Evolutionary conservation across 176 grass and related monocot species (phyloP).

Genomic region (Musa troglodytarum): DNA sequence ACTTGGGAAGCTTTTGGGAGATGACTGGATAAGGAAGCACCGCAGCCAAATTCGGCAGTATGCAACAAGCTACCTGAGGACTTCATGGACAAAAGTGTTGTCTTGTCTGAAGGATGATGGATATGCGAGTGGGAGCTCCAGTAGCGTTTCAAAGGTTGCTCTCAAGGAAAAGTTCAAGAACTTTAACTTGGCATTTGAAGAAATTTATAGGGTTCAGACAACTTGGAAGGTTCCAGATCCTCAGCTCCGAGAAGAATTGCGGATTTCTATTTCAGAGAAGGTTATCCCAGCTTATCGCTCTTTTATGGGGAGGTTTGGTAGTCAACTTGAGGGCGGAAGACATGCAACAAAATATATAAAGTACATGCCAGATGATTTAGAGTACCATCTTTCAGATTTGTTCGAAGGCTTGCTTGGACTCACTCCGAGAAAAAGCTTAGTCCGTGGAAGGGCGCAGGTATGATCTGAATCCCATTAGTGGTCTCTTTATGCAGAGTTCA

Average conservation of each 20-base stretch:
- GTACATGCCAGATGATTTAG: conserved; percentile 80
- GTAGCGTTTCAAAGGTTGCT: conserved; percentile 49
- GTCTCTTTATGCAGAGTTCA: background rate
- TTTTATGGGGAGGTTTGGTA: conserved; percentile 76
- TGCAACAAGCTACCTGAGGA: conserved; percentile 70
- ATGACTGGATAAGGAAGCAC: conserved; percentile 68
- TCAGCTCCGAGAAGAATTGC: conserved; percentile 84
- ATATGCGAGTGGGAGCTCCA: conserved; percentile 53
- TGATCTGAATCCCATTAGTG: background rate
- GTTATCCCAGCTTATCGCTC: conserved; percentile 91
- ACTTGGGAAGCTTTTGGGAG: conserved; percentile 77
- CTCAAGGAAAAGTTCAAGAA: conserved; percentile 87
- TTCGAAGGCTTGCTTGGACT: conserved; percentile 69
- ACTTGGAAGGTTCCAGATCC: conserved; percentile 84
- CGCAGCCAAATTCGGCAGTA: conserved; percentile 75
- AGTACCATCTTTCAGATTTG: conserved; percentile 66
- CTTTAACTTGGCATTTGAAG: conserved; percentile 90
- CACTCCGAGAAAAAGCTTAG: conserved; percentile 47
- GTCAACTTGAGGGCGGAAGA: conserved; percentile 65
- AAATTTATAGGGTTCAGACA: conserved; percentile 76
- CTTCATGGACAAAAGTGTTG: conserved; percentile 84
- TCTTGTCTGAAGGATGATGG: conserved; percentile 87
- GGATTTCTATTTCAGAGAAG: conserved; percentile 90
- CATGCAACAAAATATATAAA: conserved; percentile 62
- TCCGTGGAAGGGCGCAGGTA: background rate